Base-by-base conservation (phyloP, 176 grass and related monocot species). In the Otatea glauca region DNA sequence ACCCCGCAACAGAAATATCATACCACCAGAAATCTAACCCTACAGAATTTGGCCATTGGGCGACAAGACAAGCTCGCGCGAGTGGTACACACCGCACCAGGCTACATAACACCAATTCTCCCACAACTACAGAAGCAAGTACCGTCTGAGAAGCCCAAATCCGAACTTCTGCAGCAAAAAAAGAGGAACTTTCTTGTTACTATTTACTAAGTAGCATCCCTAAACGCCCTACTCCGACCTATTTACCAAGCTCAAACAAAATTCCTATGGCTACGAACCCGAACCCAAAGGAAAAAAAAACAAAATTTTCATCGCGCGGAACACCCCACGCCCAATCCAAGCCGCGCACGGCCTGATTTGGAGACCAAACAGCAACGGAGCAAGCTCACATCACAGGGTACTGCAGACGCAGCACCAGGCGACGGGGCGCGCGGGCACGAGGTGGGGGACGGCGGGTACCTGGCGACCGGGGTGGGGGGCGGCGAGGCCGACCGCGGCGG, bases 391-490 rank as follows among this genome's bases (percentile, higher is more conserved):
- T 6, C 58, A 76, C 61, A 17, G 82, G 67, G 48, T 27, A 49
- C 32, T 12, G 9, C 58, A 32, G 15, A 69, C 44, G 43, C 42
- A 82, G 56, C 64, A 51, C 6, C 45, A 48, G 25, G 32, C 9
- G 35, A 5, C 21, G 15, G 45, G 24, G 37, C 7, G 49, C 34
- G 9, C 41, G 6, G 21, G 70, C 3, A 63, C 4, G 13, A 6
- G 37, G 18, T 3, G 70, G 4, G 3, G 6, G 27, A 15, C 6
- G 9, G 56, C 56, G 50, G 16, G 59, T 69, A 99, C 96, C 96
- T 99, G 53, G 93, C 96, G 32, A 86, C 96, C 10, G 96, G 88
- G 21, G 93, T 99, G 17, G 83, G 80, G 16, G 93, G 96, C 53
- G 93, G 84, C 27, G 96, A 96, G 85, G 65, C 92, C 59, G 93